These are phyloP conservation scores for Nigrospora oryzae DNA, from an alignment of 2,329 filamentous ascomycete species.

Conservation along the genomic window DNA sequence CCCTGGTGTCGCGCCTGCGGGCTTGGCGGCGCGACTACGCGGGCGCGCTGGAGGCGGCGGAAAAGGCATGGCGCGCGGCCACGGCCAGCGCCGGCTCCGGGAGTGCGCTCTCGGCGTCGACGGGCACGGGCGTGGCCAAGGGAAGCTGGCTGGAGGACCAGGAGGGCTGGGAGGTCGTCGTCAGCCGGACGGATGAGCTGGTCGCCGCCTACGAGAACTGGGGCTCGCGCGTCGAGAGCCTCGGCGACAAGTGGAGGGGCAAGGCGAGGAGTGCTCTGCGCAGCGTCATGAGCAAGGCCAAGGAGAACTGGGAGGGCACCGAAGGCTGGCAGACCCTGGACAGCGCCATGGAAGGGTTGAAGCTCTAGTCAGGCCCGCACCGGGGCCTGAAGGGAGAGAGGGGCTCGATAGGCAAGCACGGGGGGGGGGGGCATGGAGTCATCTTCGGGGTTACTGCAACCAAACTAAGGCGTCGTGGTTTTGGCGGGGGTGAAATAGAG, in stretches of 20 bases:
- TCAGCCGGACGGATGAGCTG: conserved; percentile 70
- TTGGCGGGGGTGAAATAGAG: too few relatives aligned
- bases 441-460: too few relatives aligned
- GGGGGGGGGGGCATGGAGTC: too few relatives aligned
- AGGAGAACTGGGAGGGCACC: conserved; percentile 73
- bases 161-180: conserved; percentile 62
- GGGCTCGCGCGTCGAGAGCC: conserved; percentile 53
- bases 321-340: conserved; percentile 57
- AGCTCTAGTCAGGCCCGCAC: not conserved
- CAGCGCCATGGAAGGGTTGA: conserved; percentile 47
- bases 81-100: conserved; percentile 38
- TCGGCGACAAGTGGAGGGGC: conserved; percentile 77
- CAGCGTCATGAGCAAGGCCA: conserved; percentile 75
- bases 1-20: conserved; percentile 61
- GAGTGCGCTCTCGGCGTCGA: conserved; percentile 34
- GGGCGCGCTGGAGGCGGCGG: conserved; percentile 72
- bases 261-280: conserved; percentile 81
- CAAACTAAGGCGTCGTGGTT: too few relatives aligned
- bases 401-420: too few relatives aligned
- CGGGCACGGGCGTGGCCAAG: conserved; percentile 16
- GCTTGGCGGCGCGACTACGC: conserved; percentile 64
- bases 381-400: too few relatives aligned
- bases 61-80: conserved; percentile 81
- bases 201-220: conserved; percentile 79
- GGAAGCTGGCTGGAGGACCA: conserved; percentile 46